Conservation (phyloP, 164 flowering plant genomes). For the Vitis vinifera region ASM3070453v1 NC_081815.1:2093001-2093500, state of each 20-base stretch:
- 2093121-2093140: too few relatives aligned
- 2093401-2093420: conserved; percentile 78
- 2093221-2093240: background rate
- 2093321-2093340: background rate
- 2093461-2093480: conserved; percentile 75
- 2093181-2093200: too few relatives aligned
- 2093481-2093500: conserved; percentile 20
- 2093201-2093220: too few relatives aligned
- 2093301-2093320: background rate
- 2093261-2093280: background rate
- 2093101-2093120: too few relatives aligned
- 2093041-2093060: too few relatives aligned
- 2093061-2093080: too few relatives aligned
- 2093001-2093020: too few relatives aligned
- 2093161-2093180: too few relatives aligned
- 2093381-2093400: background rate
- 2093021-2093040: too few relatives aligned
- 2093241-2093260: background rate
- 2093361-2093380: background rate
- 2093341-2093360: background rate
- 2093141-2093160: too few relatives aligned
- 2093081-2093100: too few relatives aligned
- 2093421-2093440: conserved; percentile 75
- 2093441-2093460: conserved; percentile 74
- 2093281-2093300: background rate